A percentile compares a stretch with the other conserved stretches of the same genome.
Evolutionary conservation across 495 filamentous ascomycete species (phyloP).

Genomic region (Podospora pseudocomata): DNA sequence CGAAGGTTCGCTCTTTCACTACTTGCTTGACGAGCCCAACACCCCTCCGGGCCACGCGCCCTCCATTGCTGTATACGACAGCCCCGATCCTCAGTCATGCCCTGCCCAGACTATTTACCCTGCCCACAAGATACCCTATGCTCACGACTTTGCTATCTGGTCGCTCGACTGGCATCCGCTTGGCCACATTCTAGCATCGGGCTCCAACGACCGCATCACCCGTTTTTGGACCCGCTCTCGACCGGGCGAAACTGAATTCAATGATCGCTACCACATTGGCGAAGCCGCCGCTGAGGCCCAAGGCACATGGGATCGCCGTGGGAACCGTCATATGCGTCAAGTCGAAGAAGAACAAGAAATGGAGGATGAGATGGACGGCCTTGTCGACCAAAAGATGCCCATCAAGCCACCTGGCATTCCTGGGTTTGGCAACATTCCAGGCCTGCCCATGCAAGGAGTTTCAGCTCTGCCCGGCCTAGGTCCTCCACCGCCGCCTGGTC

Average conservation of each 20-base stretch:
- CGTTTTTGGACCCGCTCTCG: constrained; percentile 90
- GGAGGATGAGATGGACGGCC: constrained; percentile 85
- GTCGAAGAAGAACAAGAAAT: constrained; percentile 91
- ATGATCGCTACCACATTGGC: constrained; percentile 90
- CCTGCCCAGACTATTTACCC: constrained; percentile 85
- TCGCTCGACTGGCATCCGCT: constrained; percentile 95
- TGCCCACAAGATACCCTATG: constrained; percentile 76
- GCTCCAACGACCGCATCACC: constrained; percentile 93
- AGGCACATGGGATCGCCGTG: constrained; percentile 85
- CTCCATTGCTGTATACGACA: constrained; percentile 78
- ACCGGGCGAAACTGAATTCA: constrained; percentile 76
- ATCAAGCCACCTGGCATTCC: constrained; percentile 35
- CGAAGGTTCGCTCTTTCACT: constrained; percentile 87
- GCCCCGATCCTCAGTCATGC: constrained; percentile 67
- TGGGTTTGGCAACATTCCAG: constrained; percentile 52
- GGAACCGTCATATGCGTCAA: constrained; percentile 71
- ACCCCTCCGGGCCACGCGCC: constrained; percentile 63
- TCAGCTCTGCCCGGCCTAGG: constrained; percentile 24
- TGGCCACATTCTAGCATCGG: constrained; percentile 95
- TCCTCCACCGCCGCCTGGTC: constrained; percentile 30
- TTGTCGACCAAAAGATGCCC: constrained; percentile 92
- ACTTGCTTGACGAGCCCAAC: constrained; percentile 88
- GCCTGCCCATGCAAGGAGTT: constrained; percentile 37
- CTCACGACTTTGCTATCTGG: constrained; percentile 94
- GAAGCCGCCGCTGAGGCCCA: constrained; percentile 89